Conservation (phyloP, 2,329 filamentous ascomycete species). For the Pochonia chlamydosporia region DNA sequence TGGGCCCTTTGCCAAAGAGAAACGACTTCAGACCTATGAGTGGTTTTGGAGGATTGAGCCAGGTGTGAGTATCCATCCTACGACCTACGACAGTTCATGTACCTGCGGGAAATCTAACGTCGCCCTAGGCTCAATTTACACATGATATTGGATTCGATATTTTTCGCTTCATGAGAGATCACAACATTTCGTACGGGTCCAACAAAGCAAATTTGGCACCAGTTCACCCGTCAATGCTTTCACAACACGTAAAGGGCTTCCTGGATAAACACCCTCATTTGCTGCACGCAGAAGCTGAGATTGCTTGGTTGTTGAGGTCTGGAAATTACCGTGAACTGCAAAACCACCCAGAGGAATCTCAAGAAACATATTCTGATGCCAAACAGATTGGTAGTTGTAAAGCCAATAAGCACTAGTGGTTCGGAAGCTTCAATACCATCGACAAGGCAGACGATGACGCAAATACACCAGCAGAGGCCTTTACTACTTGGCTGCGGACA, state of each 20-base stretch:
- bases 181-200: slow-evolving; percentile 73
- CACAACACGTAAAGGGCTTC: slow-evolving; percentile 39
- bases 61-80: slow-evolving; percentile 37
- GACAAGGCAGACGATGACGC: slow-evolving; percentile 8
- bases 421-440: not conserved
- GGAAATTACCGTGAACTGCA: not conserved
- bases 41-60: slow-evolving; percentile 59
- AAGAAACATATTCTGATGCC: not conserved
- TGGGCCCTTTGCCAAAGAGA: slow-evolving; percentile 75
- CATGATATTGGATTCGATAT: slow-evolving; percentile 73
- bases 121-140: slow-evolving; percentile 43
- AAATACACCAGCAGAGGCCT: slow-evolving; percentile 20
- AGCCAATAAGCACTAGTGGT: slow-evolving; percentile 6
- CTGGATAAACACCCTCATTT: slow-evolving; percentile 37
- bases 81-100: not conserved
- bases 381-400: not conserved
- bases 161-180: slow-evolving; percentile 79
- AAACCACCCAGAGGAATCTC: not conserved
- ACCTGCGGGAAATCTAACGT: not conserved
- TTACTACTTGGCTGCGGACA: slow-evolving; percentile 26
- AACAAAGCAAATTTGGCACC: slow-evolving; percentile 44
- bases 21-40: slow-evolving; percentile 55
- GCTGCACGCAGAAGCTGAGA: slow-evolving; percentile 40
- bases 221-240: slow-evolving; percentile 36
- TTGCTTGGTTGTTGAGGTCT: slow-evolving; percentile 39